Percentiles rank a stretch among this genome's conserved stretches.
Evolutionary conservation across 2,329 filamentous ascomycete species (phyloP).

Genomic region (Daldinia sp.): DNA sequence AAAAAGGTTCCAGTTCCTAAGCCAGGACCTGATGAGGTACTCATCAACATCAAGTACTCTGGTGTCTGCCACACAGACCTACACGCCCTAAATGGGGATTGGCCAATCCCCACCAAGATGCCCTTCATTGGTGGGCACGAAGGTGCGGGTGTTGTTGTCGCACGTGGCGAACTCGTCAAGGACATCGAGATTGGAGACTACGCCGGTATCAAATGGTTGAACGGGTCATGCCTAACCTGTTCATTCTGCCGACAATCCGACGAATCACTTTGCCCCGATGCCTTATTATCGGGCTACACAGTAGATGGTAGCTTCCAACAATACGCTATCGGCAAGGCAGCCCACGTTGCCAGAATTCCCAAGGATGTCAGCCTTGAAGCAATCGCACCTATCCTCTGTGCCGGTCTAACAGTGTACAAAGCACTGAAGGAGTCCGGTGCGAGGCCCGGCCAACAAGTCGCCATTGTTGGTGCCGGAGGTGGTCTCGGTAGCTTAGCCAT

Average conservation of each 20-base stretch:
- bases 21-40: constrained; percentile 88
- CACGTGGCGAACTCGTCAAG: constrained; percentile 76
- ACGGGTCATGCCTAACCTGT: constrained; percentile 85
- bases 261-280: constrained; percentile 81
- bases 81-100: constrained; percentile 85
- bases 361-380: constrained; percentile 79
- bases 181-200: constrained; percentile 85
- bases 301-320: constrained; percentile 95
- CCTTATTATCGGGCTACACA: constrained; percentile 85
- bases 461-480: constrained; percentile 86
- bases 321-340: constrained; percentile 87
- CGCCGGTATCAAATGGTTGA: constrained; percentile 93
- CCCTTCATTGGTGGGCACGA: constrained; percentile 85
- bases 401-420: constrained; percentile 89
- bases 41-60: constrained; percentile 89
- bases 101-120: constrained; percentile 83
- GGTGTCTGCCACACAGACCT: constrained; percentile 91
- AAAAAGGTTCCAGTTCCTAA: constrained; percentile 83
- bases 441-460: constrained; percentile 78
- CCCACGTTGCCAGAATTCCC: constrained; percentile 83
- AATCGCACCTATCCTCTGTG: constrained; percentile 82
- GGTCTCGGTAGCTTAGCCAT: constrained; percentile 78
- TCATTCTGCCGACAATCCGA: constrained; percentile 82
- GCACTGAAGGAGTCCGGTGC: constrained; percentile 85
- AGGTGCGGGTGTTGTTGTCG: constrained; percentile 84